phyloP scores from a whole-genome alignment of 2,329 filamentous ascomycete genomes.

The Colletotrichum lindemuthianum region DNA sequence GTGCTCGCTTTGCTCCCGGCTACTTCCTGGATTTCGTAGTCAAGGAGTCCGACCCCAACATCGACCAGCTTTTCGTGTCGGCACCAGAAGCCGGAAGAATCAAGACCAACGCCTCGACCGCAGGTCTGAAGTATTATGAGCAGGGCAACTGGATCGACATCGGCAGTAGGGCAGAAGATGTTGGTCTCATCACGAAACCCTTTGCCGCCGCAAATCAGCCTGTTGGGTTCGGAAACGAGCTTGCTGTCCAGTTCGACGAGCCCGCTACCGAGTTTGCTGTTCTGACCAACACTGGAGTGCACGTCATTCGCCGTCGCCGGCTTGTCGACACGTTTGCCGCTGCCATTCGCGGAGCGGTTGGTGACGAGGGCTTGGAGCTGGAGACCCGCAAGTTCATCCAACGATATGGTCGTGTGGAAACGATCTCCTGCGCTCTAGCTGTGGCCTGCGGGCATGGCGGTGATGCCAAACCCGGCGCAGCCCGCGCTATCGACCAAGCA shows the following conservation, averaged over 20 bases:
- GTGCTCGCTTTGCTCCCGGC: slow-evolving; percentile 80
- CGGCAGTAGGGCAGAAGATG: slow-evolving; percentile 77
- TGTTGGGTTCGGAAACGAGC: slow-evolving; percentile 90
- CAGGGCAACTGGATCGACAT: slow-evolving; percentile 83
- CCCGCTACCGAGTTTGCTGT: slow-evolving; percentile 86
- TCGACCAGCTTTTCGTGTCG: slow-evolving; percentile 82
- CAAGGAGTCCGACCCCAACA: slow-evolving; percentile 66
- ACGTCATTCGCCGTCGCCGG: slow-evolving; percentile 83
- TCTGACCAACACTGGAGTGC: slow-evolving; percentile 89
- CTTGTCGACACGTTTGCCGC: slow-evolving; percentile 93
- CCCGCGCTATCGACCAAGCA: slow-evolving; percentile 82
- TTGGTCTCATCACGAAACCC: slow-evolving; percentile 79
- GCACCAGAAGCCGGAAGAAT: slow-evolving; percentile 91
- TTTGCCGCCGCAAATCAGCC: slow-evolving; percentile 76
- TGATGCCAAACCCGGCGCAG: slow-evolving; percentile 76
- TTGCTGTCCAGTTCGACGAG: slow-evolving; percentile 94
- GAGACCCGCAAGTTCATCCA: slow-evolving; percentile 87
- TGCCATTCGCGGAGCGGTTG: slow-evolving; percentile 76
- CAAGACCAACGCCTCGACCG: slow-evolving; percentile 64
- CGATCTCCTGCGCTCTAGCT: slow-evolving; percentile 88
- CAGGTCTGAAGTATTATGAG: slow-evolving; percentile 75
- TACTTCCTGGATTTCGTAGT: slow-evolving; percentile 89
- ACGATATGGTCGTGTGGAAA: slow-evolving; percentile 88
- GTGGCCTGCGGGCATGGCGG: slow-evolving; percentile 95
- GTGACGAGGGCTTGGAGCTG: slow-evolving; percentile 82